Base-by-base conservation (phyloP, 2,329 filamentous ascomycete species). In the Emmonsiellopsis sp. region DNA sequence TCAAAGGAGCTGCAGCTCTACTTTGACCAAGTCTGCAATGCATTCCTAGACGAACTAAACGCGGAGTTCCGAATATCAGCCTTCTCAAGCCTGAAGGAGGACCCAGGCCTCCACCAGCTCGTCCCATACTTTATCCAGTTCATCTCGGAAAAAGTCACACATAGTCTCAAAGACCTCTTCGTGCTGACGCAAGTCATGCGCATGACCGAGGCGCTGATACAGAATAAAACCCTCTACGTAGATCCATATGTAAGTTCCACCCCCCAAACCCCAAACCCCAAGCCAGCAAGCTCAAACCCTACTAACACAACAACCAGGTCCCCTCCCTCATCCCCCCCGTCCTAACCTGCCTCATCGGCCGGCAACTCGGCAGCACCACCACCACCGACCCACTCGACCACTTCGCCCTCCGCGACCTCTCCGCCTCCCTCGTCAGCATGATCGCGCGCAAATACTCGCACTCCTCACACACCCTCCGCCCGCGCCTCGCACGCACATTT, bases 101-200 rank as follows among this genome's bases (percentile, higher is more conserved):
- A 98, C 65, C 90, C 93, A 0, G 92, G 92, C 39, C 81, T 97
- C 40, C 93, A 98, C 67, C 93, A 98, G 71, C 82, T 98, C 8
- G 84, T 95, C 32, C 93, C 93, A 0, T 98, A 98, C 72, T 96
- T 97, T 63, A 86, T 95, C 55, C 90, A 94, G 68, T 97, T 95
- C 69, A 87, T 97, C 63, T 86, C 90, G 17, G 92, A 96, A 68
- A 93, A 95, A 70, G 89, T 98, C 49, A 97, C 93, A 1, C 93
- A 98, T 68, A 87, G 85, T 60, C 80, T 95, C 59, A 91, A 95
- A 71, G 88, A 95, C 68, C 80, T 91, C 2, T 96, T 96, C 66
- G 83, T 90, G 5, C 77, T 98, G 21, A 85, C 84, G 17, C 89
- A 94, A 68, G 93, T 95, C 82, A 92, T 98, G 86, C 85, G 90